These are phyloP conservation scores for Aspergillus sp. DNA, from an alignment of 2,329 filamentous ascomycete genomes.

Conservation along the genomic window DNA sequence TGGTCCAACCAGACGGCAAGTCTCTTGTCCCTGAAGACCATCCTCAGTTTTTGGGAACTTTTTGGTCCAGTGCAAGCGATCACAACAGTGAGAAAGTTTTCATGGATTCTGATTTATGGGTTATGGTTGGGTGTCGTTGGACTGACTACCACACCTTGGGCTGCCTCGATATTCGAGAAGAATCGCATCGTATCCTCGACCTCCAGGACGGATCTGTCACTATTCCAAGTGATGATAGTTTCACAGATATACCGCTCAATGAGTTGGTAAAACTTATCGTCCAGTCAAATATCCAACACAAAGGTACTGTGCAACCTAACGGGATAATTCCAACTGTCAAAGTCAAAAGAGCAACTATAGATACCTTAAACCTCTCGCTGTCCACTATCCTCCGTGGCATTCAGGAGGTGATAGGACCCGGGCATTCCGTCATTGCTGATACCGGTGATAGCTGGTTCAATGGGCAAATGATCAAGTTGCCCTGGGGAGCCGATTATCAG, in stretches of 20 bases:
- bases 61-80: slow-evolving; percentile 5
- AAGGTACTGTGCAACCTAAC: no score
- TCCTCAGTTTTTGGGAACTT: slow-evolving; percentile 11
- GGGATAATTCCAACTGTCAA: no score
- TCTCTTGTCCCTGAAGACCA: slow-evolving; percentile 9
- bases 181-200: no score
- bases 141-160: background rate
- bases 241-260: no score
- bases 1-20: slow-evolving; percentile 11
- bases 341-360: no score
- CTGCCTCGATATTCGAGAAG: no score
- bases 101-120: slow-evolving; percentile 10
- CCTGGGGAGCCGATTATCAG: slow-evolving; percentile 2
- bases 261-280: no score
- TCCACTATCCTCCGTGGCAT: background rate
- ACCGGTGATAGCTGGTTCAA: slow-evolving; percentile 16
- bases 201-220: no score
- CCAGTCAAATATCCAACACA: no score
- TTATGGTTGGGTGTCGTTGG: slow-evolving; percentile 9
- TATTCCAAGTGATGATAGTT: no score
- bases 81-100: background rate
- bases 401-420: background rate
- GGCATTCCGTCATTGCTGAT: slow-evolving; percentile 11
- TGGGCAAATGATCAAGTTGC: slow-evolving; percentile 2
- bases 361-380: no score